phyloP scores from a whole-genome alignment of 2,329 filamentous ascomycete genomes.

The Plenodomus lindquistii region DNA sequence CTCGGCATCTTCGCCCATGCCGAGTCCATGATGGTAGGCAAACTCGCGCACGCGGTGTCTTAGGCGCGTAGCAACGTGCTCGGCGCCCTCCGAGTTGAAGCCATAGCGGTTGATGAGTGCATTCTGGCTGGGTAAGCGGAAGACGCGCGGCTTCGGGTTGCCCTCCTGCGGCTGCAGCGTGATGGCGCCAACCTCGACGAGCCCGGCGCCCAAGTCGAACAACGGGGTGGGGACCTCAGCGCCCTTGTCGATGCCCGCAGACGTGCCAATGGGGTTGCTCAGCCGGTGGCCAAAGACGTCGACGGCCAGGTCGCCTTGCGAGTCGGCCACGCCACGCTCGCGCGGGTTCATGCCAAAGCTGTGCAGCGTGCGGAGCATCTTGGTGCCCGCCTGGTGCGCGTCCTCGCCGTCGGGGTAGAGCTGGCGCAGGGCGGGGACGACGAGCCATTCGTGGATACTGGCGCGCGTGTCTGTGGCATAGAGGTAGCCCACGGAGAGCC shows the following conservation, averaged over 20 bases:
- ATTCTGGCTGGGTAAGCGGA: constrained; percentile 79
- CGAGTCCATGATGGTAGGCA: constrained; percentile 71
- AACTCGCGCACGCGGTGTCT: constrained; percentile 77
- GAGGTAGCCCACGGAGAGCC: constrained; percentile 52
- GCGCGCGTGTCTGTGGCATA: constrained; percentile 60
- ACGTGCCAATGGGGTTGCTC: constrained; percentile 87
- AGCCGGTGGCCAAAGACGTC: constrained; percentile 78
- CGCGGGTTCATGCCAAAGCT: constrained; percentile 76
- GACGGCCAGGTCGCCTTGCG: constrained; percentile 57
- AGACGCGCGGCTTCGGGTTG: constrained; percentile 86
- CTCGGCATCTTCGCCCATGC: constrained; percentile 66
- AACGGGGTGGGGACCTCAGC: constrained; percentile 84
- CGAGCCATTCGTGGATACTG: constrained; percentile 56
- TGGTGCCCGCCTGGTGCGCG: constrained; percentile 81
- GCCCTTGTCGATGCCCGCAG: constrained; percentile 94
- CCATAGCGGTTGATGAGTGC: constrained; percentile 96
- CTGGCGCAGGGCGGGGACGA: constrained; percentile 65
- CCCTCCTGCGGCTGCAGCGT: constrained; percentile 86
- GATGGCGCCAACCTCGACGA: constrained; percentile 91
- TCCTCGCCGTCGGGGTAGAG: constrained; percentile 81
- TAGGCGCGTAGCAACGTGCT: constrained; percentile 78
- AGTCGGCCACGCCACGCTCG: constrained; percentile 69
- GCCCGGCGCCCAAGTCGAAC: constrained; percentile 79
- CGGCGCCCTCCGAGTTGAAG: constrained; percentile 88
- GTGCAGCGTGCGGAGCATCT: constrained; percentile 72